phyloP scores from a whole-genome alignment of 2,329 filamentous ascomycete genomes.

The Fusarium sp. region DNA sequence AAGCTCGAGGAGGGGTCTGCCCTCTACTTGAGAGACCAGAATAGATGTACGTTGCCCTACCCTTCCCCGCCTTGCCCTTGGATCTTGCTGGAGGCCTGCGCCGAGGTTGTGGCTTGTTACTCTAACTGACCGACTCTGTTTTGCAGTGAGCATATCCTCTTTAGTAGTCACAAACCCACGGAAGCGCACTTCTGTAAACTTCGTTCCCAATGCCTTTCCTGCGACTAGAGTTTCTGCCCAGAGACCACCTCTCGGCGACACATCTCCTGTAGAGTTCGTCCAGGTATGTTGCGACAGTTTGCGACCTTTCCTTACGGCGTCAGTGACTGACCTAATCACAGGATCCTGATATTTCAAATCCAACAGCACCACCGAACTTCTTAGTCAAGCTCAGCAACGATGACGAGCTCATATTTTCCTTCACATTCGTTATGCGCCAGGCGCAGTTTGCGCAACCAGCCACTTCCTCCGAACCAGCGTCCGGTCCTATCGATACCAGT shows the following conservation, averaged over 20 bases:
- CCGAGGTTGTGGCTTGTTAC: constrained; percentile 25
- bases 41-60: constrained; percentile 73
- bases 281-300: constrained; percentile 69
- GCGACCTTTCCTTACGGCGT: constrained; percentile 29
- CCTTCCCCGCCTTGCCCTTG: constrained; percentile 17
- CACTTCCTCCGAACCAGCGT: constrained; percentile 58
- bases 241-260: constrained; percentile 78
- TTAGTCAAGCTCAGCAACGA: constrained; percentile 88
- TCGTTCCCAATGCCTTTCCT: constrained; percentile 88
- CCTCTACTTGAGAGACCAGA: constrained; percentile 91
- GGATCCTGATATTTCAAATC: constrained; percentile 76
- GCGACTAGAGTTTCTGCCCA: constrained; percentile 79
- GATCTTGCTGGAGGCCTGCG: constrained; percentile 11
- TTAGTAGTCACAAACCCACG: constrained; percentile 83
- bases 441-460: constrained; percentile 51
- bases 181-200: constrained; percentile 78
- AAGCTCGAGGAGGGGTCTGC: constrained; percentile 82
- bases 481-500: constrained; percentile 70
- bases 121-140: constrained; percentile 31
- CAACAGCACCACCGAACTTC: constrained; percentile 71
- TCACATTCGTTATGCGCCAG: constrained; percentile 83
- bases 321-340: constrained; percentile 50
- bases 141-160: constrained; percentile 84
- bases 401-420: constrained; percentile 92
- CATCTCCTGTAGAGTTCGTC: constrained; percentile 84